A percentile compares a stretch with the other conserved stretches of the same genome.
Evolutionary conservation across 352 stramenopile species (phyloP).

Genomic region (Phytopythium montanum): DNA sequence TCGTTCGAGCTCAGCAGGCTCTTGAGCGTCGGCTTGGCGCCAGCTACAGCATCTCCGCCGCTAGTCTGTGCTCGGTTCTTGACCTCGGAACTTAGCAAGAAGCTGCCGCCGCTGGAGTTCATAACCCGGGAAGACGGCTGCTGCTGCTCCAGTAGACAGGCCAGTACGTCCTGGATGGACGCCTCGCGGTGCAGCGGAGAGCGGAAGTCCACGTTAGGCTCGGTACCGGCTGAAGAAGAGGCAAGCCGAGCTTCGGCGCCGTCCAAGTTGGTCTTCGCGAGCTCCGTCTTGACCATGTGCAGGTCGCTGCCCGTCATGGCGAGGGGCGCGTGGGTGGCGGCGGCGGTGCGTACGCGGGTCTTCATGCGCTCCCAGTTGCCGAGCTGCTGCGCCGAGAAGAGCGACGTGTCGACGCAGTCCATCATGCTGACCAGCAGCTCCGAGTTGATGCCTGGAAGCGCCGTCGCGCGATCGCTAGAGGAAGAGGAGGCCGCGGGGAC

Average conservation of each 20-base stretch:
- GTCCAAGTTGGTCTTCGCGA: conserved; percentile 20
- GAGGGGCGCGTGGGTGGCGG: conserved; percentile 38
- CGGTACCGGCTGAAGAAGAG: too few relatives aligned
- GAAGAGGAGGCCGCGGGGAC: conserved; percentile 1
- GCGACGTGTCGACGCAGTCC: conserved; percentile 80
- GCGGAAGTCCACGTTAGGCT: conserved; percentile 32
- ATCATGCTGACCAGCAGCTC: conserved; percentile 82
- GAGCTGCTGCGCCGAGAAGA: conserved; percentile 70
- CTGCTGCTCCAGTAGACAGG: conserved; percentile 71
- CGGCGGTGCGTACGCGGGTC: conserved; percentile 44
- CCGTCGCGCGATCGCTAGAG: conserved; percentile 2
- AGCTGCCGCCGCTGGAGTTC: conserved; percentile 47
- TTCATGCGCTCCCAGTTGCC: conserved; percentile 83
- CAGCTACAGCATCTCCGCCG: conserved; percentile 16
- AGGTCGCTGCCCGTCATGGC: conserved; percentile 27
- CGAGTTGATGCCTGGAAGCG: conserved; percentile 48
- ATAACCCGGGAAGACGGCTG: conserved; percentile 41
- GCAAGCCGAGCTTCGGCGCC: conserved; percentile 8
- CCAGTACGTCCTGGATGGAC: conserved; percentile 75
- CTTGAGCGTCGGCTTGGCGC: conserved; percentile 63
- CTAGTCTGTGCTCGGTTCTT: conserved; percentile 34
- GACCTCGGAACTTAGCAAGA: conserved; percentile 51
- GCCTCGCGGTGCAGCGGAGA: conserved; percentile 63
- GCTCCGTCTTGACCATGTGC: conserved; percentile 38
- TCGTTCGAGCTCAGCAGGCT: conserved; percentile 78